A percentile compares a stretch with the other conserved stretches of the same genome.
Evolutionary conservation across 768 basidiomycete species (phyloP).

Genomic region (Lentinula detonsa): DNA sequence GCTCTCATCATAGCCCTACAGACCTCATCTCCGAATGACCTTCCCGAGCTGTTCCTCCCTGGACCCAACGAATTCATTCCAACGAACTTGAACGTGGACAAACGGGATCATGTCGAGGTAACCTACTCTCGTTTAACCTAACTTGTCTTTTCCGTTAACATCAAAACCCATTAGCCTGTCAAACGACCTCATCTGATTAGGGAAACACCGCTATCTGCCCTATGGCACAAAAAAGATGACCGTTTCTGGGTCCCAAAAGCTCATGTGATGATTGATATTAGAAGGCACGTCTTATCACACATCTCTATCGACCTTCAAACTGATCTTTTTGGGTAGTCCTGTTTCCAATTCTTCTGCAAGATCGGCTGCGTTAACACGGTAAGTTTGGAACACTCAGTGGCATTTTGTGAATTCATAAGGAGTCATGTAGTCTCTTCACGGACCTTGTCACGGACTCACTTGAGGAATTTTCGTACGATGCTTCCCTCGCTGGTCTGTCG

Average conservation of each 20-base stretch:
- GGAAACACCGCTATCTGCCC: conserved; percentile 60
- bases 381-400: conserved; percentile 11
- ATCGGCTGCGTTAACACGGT: conserved; percentile 70
- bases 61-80: conserved; percentile 90
- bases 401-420: background rate
- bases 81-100: conserved; percentile 76
- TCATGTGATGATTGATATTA: conserved; percentile 65
- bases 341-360: conserved; percentile 58
- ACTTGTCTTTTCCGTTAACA: background rate
- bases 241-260: conserved; percentile 94
- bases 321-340: conserved; percentile 33
- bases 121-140: conserved; percentile 8
- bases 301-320: background rate
- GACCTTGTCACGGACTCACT: conserved; percentile 87
- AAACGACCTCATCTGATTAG: conserved; percentile 72
- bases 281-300: conserved; percentile 44
- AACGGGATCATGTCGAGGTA: conserved; percentile 61
- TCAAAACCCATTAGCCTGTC: conserved; percentile 45
- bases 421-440: conserved; percentile 54
- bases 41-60: conserved; percentile 72
- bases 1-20: conserved; percentile 18
- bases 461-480: conserved; percentile 88
- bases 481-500: conserved; percentile 81
- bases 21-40: conserved; percentile 60
- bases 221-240: conserved; percentile 99